These are phyloP conservation scores for Dactylellina parvicollis DNA, from an alignment of 2,329 filamentous ascomycete genomes.

Conservation along the genomic window DNA sequence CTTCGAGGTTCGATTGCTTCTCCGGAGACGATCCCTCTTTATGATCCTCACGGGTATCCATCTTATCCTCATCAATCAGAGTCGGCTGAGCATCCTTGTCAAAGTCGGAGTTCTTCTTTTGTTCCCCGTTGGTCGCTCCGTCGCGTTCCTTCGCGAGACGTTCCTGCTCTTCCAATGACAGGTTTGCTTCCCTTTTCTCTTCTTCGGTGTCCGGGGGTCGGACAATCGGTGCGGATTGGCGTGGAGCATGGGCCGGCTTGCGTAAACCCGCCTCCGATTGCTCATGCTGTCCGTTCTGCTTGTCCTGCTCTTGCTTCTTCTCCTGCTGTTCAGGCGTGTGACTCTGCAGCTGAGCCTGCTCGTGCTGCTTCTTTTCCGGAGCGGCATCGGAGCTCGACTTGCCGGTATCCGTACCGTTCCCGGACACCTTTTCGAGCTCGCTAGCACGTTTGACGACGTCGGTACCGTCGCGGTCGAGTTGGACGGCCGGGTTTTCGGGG, in stretches of 20 bases:
- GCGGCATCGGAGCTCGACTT: not conserved
- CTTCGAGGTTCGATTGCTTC: slow-evolving; percentile 20
- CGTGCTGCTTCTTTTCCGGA: not conserved
- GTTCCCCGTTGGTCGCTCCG: not conserved
- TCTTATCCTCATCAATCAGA: slow-evolving; percentile 5
- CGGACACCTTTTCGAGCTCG: slow-evolving; percentile 63
- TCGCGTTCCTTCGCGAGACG: slow-evolving; percentile 1
- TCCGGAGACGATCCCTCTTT: slow-evolving; percentile 13
- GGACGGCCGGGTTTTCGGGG: slow-evolving; percentile 70
- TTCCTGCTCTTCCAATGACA: slow-evolving; percentile 30
- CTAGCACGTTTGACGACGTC: slow-evolving; percentile 68
- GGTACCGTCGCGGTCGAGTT: slow-evolving; percentile 69
- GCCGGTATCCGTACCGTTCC: not conserved
- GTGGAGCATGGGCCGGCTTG: slow-evolving; percentile 15
- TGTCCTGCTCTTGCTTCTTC: not conserved
- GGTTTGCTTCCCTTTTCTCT: slow-evolving; percentile 24
- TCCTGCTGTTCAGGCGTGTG: not conserved
- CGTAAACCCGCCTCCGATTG: not conserved
- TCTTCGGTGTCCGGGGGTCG: slow-evolving; percentile 15
- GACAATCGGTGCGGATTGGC: slow-evolving; percentile 22
- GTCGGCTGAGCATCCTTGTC: not conserved
- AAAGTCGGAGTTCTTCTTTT: not conserved
- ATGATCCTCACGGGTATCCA: slow-evolving; percentile 30
- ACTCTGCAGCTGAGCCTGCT: not conserved
- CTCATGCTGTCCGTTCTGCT: no score